Evolutionary conservation across 2,329 filamentous ascomycete genomes (phyloP).

Genomic region (Endocalyx cinctus): DNA sequence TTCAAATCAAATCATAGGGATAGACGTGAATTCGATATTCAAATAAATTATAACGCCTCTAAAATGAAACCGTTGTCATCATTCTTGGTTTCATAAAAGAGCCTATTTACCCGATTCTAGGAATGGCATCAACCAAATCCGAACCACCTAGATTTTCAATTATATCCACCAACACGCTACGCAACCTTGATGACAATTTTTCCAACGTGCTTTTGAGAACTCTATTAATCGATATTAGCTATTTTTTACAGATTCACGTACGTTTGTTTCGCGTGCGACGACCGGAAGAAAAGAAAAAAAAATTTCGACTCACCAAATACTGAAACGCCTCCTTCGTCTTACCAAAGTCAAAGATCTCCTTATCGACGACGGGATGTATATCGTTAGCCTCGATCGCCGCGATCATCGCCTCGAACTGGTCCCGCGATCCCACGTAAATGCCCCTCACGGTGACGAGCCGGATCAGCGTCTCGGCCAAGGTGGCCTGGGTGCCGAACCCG

Average conservation of each 20-base stretch:
- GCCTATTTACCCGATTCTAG: too few relatives aligned
- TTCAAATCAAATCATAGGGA: too few relatives aligned
- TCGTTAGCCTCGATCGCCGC: constrained; percentile 36
- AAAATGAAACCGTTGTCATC: too few relatives aligned
- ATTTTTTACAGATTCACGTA: constrained; percentile 7
- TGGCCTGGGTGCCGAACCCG: constrained; percentile 39
- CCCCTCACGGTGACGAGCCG: constrained; percentile 35
- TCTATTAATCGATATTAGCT: constrained; percentile 20
- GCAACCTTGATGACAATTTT: constrained; percentile 48
- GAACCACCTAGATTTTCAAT: too few relatives aligned
- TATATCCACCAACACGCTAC: too few relatives aligned
- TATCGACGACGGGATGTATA: constrained; percentile 37
- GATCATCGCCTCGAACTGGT: constrained; percentile 39
- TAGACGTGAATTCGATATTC: too few relatives aligned
- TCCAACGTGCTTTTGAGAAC: constrained; percentile 50
- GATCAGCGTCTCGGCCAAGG: constrained; percentile 46
- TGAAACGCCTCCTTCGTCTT: constrained; percentile 42
- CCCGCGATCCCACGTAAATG: constrained; percentile 35
- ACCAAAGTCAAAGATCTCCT: constrained; percentile 33
- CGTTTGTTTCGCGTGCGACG: too few relatives aligned
- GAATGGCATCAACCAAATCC: too few relatives aligned
- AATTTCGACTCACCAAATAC: constrained; percentile 38
- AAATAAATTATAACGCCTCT: too few relatives aligned
- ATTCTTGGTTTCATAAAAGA: too few relatives aligned
- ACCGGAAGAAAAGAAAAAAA: not conserved